Evolutionary conservation across 2,329 filamentous ascomycete species (phyloP), one percentile per base, ranked within the genome.

Genomic region (Cordyceps fumosorosea): DNA sequence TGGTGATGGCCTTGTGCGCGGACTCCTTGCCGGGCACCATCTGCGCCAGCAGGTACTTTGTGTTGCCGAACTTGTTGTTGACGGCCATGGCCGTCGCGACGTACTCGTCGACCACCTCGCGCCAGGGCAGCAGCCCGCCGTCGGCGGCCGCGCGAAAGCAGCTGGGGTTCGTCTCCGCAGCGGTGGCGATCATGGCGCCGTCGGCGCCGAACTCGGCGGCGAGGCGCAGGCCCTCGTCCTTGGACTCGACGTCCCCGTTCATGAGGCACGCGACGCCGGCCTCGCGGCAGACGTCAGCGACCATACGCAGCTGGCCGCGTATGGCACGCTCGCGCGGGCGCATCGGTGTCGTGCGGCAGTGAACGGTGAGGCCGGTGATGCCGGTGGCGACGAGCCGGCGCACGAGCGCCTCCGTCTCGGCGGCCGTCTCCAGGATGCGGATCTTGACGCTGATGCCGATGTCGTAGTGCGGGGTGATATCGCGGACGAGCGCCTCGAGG

Each of bases 371-470:
- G 0, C 90, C 93, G 2, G 88, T 95, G 72, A 99, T 98, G 2
- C 95, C 95, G 0, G 95, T 99, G 56, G 82, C 83, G 66, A 90
- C 90, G 3, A 99, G 85, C 62, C 85, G 82, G 57, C 87, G 81
- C 16, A 99, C 93, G 18, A 99, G 80, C 1, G 80, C 79, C 68
- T 90, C 87, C 0, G 95, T 99, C 71, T 89, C 78, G 63, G 87
- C 88, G 0, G 89, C 79, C 0, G 88, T 90, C 60, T 92, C 87
- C 2, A 99, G 81, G 29, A 99, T 82, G 55, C 95, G 86, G 63
- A 99, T 99, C 80, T 99, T 99, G 68, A 99, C 95, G 69, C 91
- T 96, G 71, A 99, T 95, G 62, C 93, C 93, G 66, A 99, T 96
- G 66, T 93, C 84, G 68, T 89, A 92, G 44, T 89, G 86, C 20